These are phyloP conservation scores for Pholiota conissans DNA, from an alignment of 768 basidiomycete species.

Conservation along the genomic window DNA sequence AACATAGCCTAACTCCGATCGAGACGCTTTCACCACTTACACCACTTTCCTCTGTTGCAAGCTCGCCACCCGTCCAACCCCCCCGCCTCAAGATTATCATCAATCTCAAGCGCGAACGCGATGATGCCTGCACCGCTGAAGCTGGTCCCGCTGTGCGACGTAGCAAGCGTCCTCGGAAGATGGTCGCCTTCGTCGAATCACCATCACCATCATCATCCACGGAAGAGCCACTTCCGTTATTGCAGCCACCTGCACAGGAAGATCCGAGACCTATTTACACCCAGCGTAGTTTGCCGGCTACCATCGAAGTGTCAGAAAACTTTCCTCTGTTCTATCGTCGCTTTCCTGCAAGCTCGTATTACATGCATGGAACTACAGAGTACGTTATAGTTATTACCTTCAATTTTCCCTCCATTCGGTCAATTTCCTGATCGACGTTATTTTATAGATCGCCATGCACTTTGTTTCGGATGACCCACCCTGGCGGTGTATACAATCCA, in stretches of 20 bases:
- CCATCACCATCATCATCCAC: conserved; percentile 10
- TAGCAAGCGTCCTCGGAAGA: conserved; percentile 22
- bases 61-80: conserved; percentile 10
- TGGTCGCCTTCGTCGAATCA: conserved; percentile 9
- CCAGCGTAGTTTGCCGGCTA: conserved; percentile 51
- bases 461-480: conserved; percentile 34
- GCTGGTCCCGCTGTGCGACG: conserved; percentile 13
- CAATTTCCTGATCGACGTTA: neutral
- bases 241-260: neutral
- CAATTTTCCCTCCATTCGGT: neutral
- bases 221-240: neutral
- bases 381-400: conserved; percentile 25
- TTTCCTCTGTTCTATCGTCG: conserved; percentile 70
- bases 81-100: conserved; percentile 18
- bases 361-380: conserved; percentile 38
- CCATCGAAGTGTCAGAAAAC: conserved; percentile 42
- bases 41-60: conserved; percentile 26
- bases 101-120: conserved; percentile 16
- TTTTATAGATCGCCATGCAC: conserved; percentile 33
- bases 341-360: conserved; percentile 65
- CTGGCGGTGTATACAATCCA: conserved; percentile 57
- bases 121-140: neutral
- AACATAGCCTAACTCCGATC: conserved; percentile 3
- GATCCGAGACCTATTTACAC: conserved; percentile 20
- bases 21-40: conserved; percentile 27